Evolutionary conservation across 139 green algal genomes (phyloP).

Genomic region (Haematococcus sp.): DNA sequence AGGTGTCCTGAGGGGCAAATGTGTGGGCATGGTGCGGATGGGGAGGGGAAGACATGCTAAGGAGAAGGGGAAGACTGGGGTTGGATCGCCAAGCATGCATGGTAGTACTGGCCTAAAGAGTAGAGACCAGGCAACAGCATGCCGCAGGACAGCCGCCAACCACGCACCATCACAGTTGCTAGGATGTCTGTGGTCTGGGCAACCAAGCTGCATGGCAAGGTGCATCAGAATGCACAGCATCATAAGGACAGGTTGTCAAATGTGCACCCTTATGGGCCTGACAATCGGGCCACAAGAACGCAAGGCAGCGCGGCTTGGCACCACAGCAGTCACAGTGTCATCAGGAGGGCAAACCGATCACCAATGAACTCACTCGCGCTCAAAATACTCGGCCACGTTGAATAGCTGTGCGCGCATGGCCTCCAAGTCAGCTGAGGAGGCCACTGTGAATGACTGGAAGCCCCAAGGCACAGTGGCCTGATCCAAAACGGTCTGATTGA

Average conservation of each 20-base stretch:
- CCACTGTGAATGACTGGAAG: constrained; percentile 40
- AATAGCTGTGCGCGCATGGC: constrained; percentile 36
- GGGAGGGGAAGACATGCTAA: no score
- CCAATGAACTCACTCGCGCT: constrained; percentile 38
- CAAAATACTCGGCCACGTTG: constrained; percentile 43
- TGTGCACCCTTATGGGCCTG: no score
- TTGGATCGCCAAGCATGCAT: not conserved
- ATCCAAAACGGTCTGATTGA: not conserved
- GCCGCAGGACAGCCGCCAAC: no score
- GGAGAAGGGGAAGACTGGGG: not conserved
- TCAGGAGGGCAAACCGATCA: no score
- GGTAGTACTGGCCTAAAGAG: no score
- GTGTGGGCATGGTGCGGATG: not conserved
- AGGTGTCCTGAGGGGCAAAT: not conserved
- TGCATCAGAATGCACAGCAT: not conserved
- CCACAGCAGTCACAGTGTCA: no score
- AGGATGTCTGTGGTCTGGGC: constrained; percentile 12
- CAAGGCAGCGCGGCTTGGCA: no score
- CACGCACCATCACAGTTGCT: not conserved
- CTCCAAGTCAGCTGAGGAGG: constrained; percentile 36
- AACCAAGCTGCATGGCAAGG: not conserved
- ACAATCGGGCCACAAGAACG: no score
- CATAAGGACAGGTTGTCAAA: no score
- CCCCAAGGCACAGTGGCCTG: constrained; percentile 12
- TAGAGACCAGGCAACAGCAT: no score